Evolutionary conservation across 768 basidiomycete species (phyloP).

Genomic region (Mrakia gelida): DNA sequence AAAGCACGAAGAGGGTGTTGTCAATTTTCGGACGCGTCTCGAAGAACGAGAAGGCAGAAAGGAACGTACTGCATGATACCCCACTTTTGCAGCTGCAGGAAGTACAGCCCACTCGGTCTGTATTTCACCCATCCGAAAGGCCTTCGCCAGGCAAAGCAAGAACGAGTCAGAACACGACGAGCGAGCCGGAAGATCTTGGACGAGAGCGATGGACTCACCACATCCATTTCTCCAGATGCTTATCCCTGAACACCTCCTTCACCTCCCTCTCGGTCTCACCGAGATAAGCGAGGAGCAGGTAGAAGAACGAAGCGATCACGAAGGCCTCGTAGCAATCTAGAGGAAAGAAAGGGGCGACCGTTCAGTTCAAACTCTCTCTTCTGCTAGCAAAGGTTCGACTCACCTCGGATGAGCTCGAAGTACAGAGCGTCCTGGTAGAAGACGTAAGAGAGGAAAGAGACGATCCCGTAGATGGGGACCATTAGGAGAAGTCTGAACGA

Average conservation of each 20-base stretch:
- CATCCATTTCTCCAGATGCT: slow-evolving; percentile 59
- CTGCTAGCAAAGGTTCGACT: not conserved
- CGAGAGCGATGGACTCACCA: slow-evolving; percentile 41
- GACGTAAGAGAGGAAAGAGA: slow-evolving; percentile 64
- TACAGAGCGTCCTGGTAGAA: slow-evolving; percentile 72
- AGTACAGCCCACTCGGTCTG: slow-evolving; percentile 66
- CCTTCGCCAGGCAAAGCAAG: not conserved
- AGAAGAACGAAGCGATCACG: slow-evolving; percentile 72
- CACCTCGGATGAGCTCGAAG: slow-evolving; percentile 64
- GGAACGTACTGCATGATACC: slow-evolving; percentile 69
- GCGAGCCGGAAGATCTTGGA: no score
- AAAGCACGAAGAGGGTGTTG: not conserved
- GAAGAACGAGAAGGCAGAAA: slow-evolving; percentile 42
- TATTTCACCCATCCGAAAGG: slow-evolving; percentile 61
- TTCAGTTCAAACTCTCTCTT: not conserved
- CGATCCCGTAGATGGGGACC: slow-evolving; percentile 68
- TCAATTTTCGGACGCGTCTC: not conserved
- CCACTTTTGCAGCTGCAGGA: slow-evolving; percentile 72
- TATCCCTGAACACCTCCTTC: slow-evolving; percentile 45
- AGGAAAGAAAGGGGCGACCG: not conserved
- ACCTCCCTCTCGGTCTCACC: slow-evolving; percentile 46
- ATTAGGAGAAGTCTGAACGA: slow-evolving; percentile 71
- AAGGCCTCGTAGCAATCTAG: slow-evolving; percentile 45
- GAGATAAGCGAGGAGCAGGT: slow-evolving; percentile 66
- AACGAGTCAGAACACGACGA: not conserved